Conservation (phyloP, 2,329 filamentous ascomycete genomes). For the Dactylonectria estremocensis region DNA sequence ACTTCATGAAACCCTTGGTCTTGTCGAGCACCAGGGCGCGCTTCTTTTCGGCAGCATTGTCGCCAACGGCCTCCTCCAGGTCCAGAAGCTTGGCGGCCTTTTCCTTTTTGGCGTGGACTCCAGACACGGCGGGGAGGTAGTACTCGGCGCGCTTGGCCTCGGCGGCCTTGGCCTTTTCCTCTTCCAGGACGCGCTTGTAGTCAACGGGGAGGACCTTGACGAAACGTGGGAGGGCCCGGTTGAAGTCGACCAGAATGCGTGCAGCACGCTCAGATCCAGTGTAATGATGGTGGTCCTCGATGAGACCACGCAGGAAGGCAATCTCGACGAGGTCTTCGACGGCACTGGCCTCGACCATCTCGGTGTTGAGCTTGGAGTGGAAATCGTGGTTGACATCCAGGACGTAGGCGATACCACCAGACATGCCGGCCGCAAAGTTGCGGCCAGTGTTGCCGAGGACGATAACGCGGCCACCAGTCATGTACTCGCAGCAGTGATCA, state of each 20-base stretch:
- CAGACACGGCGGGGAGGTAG: conserved; percentile 82
- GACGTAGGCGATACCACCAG: conserved; percentile 95
- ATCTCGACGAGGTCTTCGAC: conserved; percentile 91
- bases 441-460: conserved; percentile 91
- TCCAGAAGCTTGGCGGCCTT: conserved; percentile 82
- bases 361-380: conserved; percentile 92
- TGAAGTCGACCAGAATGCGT: conserved; percentile 95
- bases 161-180: conserved; percentile 88
- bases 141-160: conserved; percentile 89
- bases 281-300: conserved; percentile 98
- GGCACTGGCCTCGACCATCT: conserved; percentile 94
- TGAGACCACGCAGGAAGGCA: conserved; percentile 89
- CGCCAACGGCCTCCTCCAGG: conserved; percentile 92
- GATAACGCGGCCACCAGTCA: conserved; percentile 94
- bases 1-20: conserved; percentile 98
- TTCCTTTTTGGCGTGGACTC: conserved; percentile 73
- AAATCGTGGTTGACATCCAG: conserved; percentile 93
- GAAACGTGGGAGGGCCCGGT: conserved; percentile 88
- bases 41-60: conserved; percentile 90
- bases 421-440: conserved; percentile 99
- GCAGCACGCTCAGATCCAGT: conserved; percentile 96
- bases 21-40: conserved; percentile 95
- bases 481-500: conserved; percentile 98
- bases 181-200: conserved; percentile 92
- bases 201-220: conserved; percentile 95